Conservation (phyloP, 768 basidiomycete species). For the Hygrophorus pudorinus region DNA sequence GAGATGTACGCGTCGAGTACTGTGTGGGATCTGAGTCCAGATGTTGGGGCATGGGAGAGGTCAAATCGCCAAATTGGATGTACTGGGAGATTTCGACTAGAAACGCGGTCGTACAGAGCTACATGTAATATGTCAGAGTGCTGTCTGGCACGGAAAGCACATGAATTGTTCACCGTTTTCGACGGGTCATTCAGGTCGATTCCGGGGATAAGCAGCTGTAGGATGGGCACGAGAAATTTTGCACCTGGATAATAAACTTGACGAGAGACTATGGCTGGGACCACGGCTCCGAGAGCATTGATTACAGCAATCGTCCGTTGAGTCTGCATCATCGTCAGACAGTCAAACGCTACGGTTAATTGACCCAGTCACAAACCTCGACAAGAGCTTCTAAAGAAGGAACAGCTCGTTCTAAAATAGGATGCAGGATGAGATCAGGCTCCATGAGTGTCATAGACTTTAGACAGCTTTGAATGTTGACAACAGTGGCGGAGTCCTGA, state of each 20-base stretch:
- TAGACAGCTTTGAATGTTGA: constrained; percentile 69
- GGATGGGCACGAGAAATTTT: constrained; percentile 68
- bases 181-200: constrained; percentile 84
- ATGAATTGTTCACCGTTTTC: constrained; percentile 45
- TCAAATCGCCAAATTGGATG: constrained; percentile 63
- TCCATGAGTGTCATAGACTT: constrained; percentile 81
- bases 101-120: constrained; percentile 70
- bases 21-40: constrained; percentile 26
- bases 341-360: constrained; percentile 1
- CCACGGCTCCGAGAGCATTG: constrained; percentile 74
- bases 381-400: constrained; percentile 84
- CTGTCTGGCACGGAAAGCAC: constrained; percentile 11
- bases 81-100: constrained; percentile 67
- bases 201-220: constrained; percentile 76
- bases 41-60: constrained; percentile 20
- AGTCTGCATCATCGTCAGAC: constrained; percentile 37
- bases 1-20: constrained; percentile 16
- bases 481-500: constrained; percentile 62
- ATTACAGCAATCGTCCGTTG: constrained; percentile 80
- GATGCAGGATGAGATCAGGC: constrained; percentile 74
- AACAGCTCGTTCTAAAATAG: constrained; percentile 74
- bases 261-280: constrained; percentile 71
- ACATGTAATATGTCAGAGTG: constrained; percentile 5
- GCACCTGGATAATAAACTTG: constrained; percentile 74
- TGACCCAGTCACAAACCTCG: constrained; percentile 40